Conservation (phyloP, 345 rosid species). For the Bruguiera sexangula region DNA sequence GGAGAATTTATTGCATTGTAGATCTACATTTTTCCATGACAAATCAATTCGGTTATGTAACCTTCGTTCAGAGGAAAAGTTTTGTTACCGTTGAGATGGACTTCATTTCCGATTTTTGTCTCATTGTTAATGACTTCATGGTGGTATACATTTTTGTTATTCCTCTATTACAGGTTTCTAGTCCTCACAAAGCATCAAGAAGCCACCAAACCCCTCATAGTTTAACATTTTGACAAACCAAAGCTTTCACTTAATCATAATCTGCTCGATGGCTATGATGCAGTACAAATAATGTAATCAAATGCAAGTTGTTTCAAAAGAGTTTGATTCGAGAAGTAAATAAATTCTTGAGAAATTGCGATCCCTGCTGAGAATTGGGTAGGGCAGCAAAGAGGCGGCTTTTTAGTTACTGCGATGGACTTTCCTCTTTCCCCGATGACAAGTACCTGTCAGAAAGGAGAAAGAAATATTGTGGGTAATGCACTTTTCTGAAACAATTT, state of each 20-base stretch:
- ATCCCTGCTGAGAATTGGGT: not conserved
- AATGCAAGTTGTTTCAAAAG: constrained; percentile 1
- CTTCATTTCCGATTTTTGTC: too few relatives aligned
- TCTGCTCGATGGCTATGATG: not conserved
- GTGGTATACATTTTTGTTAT: not conserved
- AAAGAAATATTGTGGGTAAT: not conserved
- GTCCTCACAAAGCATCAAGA: not conserved
- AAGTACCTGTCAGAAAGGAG: constrained; percentile 19
- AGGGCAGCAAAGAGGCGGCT: not conserved
- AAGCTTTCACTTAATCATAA: not conserved
- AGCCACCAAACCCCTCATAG: not conserved
- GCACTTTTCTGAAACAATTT: not conserved
- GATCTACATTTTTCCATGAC: not conserved
- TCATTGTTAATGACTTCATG: not conserved
- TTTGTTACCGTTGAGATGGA: too few relatives aligned
- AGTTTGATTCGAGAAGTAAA: not conserved
- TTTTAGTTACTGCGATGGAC: constrained; percentile 11
- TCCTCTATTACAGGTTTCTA: not conserved
- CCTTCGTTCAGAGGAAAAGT: too few relatives aligned
- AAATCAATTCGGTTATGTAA: too few relatives aligned
- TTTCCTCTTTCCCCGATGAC: constrained; percentile 19
- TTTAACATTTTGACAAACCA: not conserved
- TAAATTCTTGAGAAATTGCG: not conserved
- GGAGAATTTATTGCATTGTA: not conserved
- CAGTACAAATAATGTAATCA: not conserved